Base-by-base conservation (phyloP, 1,284 basidiomycete species). In the Rhodotorula sp. region DNA sequence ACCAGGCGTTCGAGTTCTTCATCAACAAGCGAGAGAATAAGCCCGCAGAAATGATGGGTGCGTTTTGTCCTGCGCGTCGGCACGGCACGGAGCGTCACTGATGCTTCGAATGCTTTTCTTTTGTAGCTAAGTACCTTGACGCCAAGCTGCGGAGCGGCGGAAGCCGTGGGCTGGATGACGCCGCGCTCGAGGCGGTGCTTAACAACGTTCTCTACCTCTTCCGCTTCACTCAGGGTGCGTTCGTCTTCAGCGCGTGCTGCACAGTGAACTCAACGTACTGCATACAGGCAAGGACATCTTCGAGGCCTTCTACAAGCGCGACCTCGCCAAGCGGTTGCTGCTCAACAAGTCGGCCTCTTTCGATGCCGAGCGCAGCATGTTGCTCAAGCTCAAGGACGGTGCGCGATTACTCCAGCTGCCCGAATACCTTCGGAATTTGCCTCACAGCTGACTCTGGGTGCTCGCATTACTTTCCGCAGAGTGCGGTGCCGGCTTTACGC, bases 231-330 rank as follows among this genome's bases (percentile, higher is more conserved):
- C 88, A 91, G 67, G 83, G 82, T 79, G 69, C n/a, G 78, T 16
- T 48, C 34, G 10, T 8, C 21, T 50, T 34, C 4, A 17, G 44
- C 8, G 16, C 12, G 4, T 13, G 16, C 12, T 8, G 1, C 2
- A 46, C 57, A 53, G 49, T 61, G 23, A 25, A 13, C 21, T 21
- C 7, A 25, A 27, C 13, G 7, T 14, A 13, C 2, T 4, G 27
- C 45, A 2, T 17, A 46, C 58, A 78, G 76, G 78, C 70, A 84
- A 84, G 73, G 83, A 84, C 70, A 79, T 81, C 44, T 97, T 97
- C 82, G 89, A 95, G 78, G 91, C 91, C 46, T 98, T 97, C 83
- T 99, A 98, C 82, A 91, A 92, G 79, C 88, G 91, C 14, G 88
- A 90, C 60, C 84, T 99, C 65, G 92, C 95, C 25, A 97, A 93